Conservation (phyloP, 805 yeast species). For the Clavispora santaluciae region DNA sequence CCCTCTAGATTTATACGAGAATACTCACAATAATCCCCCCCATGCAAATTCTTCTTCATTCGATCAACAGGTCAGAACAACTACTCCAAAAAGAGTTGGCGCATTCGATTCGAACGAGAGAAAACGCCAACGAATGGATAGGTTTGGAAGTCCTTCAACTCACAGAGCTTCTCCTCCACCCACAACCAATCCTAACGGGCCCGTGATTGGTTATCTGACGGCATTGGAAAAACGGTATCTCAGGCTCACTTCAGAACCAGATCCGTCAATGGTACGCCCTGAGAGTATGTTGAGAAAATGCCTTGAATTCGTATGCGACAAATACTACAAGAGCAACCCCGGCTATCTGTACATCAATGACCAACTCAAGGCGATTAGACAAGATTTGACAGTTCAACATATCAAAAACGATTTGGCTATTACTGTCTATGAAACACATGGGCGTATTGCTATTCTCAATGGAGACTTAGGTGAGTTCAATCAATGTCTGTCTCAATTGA, state of each 20-base stretch:
- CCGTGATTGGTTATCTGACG: conserved; percentile 58
- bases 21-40: conserved; percentile 2
- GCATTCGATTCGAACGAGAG: conserved; percentile 26
- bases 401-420: conserved; percentile 74
- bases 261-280: conserved; percentile 81
- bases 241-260: conserved; percentile 87
- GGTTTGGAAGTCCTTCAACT: conserved; percentile 34
- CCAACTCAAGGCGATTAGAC: conserved; percentile 88
- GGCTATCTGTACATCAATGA: conserved; percentile 77
- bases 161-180: conserved; percentile 1
- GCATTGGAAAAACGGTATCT: conserved; percentile 72
- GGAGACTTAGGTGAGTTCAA: conserved; percentile 90
- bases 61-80: background rate
- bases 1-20: conserved; percentile 9
- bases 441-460: conserved; percentile 77
- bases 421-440: conserved; percentile 78
- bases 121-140: conserved; percentile 40
- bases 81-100: background rate
- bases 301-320: conserved; percentile 46
- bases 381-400: conserved; percentile 89
- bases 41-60: background rate
- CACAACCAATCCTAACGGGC: conserved; percentile 12
- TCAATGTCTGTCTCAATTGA: conserved; percentile 85
- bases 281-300: conserved; percentile 54
- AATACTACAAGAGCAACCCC: conserved; percentile 42